Conservation (phyloP, 371 early-diverging fungal species). For the Chytridium lagenaria region DNA sequence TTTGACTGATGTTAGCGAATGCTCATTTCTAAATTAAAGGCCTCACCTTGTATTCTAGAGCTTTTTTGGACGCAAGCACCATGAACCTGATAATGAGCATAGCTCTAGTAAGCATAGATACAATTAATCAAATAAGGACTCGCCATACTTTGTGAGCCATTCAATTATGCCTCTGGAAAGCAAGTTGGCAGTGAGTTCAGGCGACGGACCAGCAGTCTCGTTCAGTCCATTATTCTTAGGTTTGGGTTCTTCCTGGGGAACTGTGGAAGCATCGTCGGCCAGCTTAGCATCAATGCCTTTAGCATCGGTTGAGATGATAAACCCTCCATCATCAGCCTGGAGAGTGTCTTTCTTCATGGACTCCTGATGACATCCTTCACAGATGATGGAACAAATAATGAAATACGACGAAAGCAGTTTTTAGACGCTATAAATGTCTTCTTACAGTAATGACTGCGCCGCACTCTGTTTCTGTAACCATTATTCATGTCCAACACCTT, state of each 20-base stretch:
- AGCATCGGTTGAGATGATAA: neutral
- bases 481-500: too few species aligned
- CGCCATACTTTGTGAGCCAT: neutral
- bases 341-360: too few species aligned
- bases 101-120: neutral
- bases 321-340: neutral
- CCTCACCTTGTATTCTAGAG: neutral
- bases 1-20: neutral
- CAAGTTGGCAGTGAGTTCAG: neutral
- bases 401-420: too few species aligned
- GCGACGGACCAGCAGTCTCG: neutral
- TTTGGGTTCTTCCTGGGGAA: neutral
- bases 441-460: too few species aligned
- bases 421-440: too few species aligned
- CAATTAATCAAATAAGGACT: neutral
- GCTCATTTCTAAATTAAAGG: neutral
- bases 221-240: neutral
- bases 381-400: too few species aligned
- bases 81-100: neutral
- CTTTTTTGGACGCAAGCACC: neutral
- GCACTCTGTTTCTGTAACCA: too few species aligned
- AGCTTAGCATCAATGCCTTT: too few species aligned
- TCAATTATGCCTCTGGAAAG: neutral
- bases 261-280: too few species aligned
- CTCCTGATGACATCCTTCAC: too few species aligned